Base-by-base conservation (phyloP, 176 grass and related monocot species). In the Panicum miliaceum region DNA sequence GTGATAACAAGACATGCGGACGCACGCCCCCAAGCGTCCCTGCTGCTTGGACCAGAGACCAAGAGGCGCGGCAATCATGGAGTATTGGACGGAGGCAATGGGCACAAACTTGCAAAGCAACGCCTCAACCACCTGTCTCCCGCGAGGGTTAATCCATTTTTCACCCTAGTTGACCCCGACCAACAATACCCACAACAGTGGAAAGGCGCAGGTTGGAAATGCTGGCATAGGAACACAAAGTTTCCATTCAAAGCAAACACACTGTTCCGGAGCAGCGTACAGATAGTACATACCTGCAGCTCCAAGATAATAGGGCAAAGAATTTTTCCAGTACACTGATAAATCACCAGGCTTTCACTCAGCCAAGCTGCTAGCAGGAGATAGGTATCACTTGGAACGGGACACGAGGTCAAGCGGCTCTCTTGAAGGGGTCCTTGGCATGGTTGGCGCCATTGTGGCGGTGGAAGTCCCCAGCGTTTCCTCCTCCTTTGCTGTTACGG, bases 381-480 rank as follows among this genome's bases (percentile, higher is more conserved):
- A 46, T 3, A 46, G 15, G 19, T n/a, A 57, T 76, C 89, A 88
- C 58, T 52, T 20, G n/a, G 80, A 74, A 42, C 47, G 25, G 25
- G 57, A 68, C 18, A 82, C 46, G 50, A 83, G 68, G 32, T 97
- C 89, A 81, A 85, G 82, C 82, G 68, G 84, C 76, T 84, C 89
- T 62, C 90, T 82, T 79, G 89, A n/a, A 45, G 73, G 86, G 73
- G 56, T 91, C 79, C 84, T 91, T 89, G 84, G 61, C 81, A 81
- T 91, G 86, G 71, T 80, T 64, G 70, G 56, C 43, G 1, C 64
- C 88, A 90, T 86, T 81, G 69, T 84, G 64, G 37, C 54, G 80
- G 8, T 81, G 78, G 66, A 84, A 85, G 7, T 90, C 87, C 79
- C 80, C 68, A 10, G 72, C 18, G 80, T 89, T 84, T 56, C 80